phyloP scores from a whole-genome alignment of 768 basidiomycete genomes.

The Suillus occidentalis region DNA sequence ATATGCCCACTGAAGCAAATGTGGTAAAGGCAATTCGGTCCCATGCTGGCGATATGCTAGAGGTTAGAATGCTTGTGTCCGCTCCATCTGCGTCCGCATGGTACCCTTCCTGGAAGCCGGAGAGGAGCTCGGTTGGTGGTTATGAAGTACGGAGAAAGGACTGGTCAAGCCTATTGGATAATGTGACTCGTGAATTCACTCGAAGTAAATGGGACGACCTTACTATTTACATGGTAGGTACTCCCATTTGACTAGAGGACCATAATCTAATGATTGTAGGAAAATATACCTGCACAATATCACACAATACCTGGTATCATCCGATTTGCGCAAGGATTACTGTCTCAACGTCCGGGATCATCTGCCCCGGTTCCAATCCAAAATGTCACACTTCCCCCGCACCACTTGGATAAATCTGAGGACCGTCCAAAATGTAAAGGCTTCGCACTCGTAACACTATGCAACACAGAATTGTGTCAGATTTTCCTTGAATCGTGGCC shows the following conservation, averaged over 20 bases:
- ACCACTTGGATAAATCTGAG: constrained; percentile 60
- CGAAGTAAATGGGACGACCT: constrained; percentile 59
- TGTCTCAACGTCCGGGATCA: constrained; percentile 7
- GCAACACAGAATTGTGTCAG: constrained; percentile 38
- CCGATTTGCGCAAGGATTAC: constrained; percentile 45
- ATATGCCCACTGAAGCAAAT: constrained; percentile 38
- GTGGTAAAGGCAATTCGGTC: constrained; percentile 63
- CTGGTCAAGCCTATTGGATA: constrained; percentile 32
- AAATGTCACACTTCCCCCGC: constrained; percentile 54
- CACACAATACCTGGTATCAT: constrained; percentile 52
- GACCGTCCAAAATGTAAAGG: constrained; percentile 65
- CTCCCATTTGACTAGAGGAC: neutral
- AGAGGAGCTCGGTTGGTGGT: constrained; percentile 41
- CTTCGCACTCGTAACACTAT: constrained; percentile 70
- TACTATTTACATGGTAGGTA: constrained; percentile 64
- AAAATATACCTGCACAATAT: constrained; percentile 61
- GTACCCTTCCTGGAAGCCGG: constrained; percentile 32
- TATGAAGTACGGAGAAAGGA: constrained; percentile 67
- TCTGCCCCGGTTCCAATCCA: constrained; percentile 41
- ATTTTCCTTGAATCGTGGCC: constrained; percentile 55
- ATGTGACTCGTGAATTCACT: constrained; percentile 26
- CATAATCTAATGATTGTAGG: constrained; percentile 41
- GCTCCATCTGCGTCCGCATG: constrained; percentile 41
- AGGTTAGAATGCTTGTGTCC: constrained; percentile 61
- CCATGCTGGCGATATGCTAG: constrained; percentile 45